These are phyloP conservation scores for Talaromyces sp. DNA, from an alignment of 2,329 filamentous ascomycete genomes.

Conservation along the genomic window DNA sequence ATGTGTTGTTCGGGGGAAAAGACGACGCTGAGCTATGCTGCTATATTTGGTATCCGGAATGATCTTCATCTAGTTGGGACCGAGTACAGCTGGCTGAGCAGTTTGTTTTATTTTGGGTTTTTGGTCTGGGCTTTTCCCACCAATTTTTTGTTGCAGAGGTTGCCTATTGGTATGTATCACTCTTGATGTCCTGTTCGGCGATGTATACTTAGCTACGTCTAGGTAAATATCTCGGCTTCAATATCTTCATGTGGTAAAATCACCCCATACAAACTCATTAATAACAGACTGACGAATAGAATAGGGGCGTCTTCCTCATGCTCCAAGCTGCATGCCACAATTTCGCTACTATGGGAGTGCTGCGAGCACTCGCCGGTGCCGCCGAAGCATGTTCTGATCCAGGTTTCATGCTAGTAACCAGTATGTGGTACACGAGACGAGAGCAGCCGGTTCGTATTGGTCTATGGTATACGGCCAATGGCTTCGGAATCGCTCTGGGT, in stretches of 20 bases:
- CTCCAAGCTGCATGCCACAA: constrained; percentile 54
- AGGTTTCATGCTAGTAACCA: constrained; percentile 62
- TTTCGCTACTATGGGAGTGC: constrained; percentile 54
- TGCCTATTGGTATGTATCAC: constrained; percentile 46
- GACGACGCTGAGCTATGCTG: constrained; percentile 61
- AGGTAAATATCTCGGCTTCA: constrained; percentile 54
- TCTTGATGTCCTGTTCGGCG: background rate
- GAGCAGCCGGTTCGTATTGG: constrained; percentile 62
- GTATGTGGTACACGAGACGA: constrained; percentile 63
- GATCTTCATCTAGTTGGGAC: constrained; percentile 57
- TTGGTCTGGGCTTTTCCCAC: constrained; percentile 55
- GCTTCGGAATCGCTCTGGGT: constrained; percentile 58
- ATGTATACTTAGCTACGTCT: background rate
- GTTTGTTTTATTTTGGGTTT: constrained; percentile 57
- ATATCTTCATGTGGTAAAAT: constrained; percentile 56
- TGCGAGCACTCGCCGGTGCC: constrained; percentile 57
- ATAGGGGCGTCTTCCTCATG: constrained; percentile 50
- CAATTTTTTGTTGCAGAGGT: constrained; percentile 52
- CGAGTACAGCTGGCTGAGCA: constrained; percentile 57
- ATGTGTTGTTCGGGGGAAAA: background rate
- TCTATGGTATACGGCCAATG: constrained; percentile 59
- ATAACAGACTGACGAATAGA: background rate
- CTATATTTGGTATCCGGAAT: constrained; percentile 61
- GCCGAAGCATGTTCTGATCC: constrained; percentile 59
- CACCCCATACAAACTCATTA: background rate